A percentile compares a stretch with the other conserved stretches of the same genome.
These are phyloP conservation scores for Gymnopilus dilepis DNA, from an alignment of 768 basidiomycete species.

Conservation along the genomic window DNA sequence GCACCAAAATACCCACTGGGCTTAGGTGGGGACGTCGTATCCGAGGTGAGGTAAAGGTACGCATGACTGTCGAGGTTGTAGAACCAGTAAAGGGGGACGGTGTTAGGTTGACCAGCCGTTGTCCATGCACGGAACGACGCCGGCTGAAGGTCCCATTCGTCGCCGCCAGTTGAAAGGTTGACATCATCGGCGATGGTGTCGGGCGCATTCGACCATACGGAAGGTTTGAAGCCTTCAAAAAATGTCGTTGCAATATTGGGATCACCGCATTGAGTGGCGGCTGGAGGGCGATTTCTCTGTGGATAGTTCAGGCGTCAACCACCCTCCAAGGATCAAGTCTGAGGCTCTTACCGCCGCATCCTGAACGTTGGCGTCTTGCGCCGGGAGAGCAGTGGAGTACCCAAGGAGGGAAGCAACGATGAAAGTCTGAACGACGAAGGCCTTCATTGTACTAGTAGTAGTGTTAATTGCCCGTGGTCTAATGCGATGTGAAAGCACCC, in stretches of 20 bases:
- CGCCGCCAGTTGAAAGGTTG: neutral
- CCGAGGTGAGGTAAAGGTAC: neutral
- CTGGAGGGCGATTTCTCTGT: neutral
- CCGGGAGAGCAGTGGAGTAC: too few species aligned
- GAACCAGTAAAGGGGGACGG: neutral
- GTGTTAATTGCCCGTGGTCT: too few species aligned
- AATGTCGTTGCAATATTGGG: neutral
- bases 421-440: too few species aligned
- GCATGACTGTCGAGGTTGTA: neutral
- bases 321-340: too few species aligned
- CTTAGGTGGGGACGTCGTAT: neutral
- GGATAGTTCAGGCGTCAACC: too few species aligned
- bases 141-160: neutral
- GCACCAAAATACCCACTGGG: neutral
- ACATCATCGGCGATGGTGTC: neutral
- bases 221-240: conserved; percentile 1
- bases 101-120: neutral
- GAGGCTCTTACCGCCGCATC: too few species aligned
- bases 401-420: too few species aligned
- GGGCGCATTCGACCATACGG: neutral
- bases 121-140: neutral
- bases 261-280: neutral
- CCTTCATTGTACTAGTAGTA: too few species aligned
- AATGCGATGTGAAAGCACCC: too few species aligned
- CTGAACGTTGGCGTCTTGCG: too few species aligned